phyloP scores from a whole-genome alignment of 1,284 basidiomycete genomes.

The Naganishia albida region DNA sequence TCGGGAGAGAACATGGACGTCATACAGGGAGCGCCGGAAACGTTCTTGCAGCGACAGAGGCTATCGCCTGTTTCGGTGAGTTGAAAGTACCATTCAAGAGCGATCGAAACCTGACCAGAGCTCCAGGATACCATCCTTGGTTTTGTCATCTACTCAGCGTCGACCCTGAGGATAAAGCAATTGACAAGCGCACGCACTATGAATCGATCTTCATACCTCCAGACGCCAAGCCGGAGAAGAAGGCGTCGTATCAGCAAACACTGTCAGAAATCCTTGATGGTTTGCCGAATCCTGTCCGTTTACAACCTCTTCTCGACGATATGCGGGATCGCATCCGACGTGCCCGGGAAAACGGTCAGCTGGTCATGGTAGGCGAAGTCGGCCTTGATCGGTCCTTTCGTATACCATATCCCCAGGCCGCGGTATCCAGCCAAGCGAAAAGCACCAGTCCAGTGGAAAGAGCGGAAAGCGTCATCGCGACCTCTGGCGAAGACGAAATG shows the following conservation, averaged over 20 bases:
- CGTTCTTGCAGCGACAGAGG: constrained; percentile 29
- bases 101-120: background rate
- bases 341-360: constrained; percentile 34
- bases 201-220: constrained; percentile 45
- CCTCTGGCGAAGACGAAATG: constrained; percentile 22
- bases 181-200: constrained; percentile 52
- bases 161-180: constrained; percentile 24
- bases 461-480: constrained; percentile 23
- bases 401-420: constrained; percentile 42
- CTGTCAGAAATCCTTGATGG: constrained; percentile 36
- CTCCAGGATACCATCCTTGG: constrained; percentile 57
- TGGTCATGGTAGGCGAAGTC: constrained; percentile 56
- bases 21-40: background rate
- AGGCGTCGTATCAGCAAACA: constrained; percentile 39
- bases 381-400: constrained; percentile 55
- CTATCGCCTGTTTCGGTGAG: constrained; percentile 52
- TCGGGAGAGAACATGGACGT: constrained; percentile 35
- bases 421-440: constrained; percentile 32
- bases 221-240: constrained; percentile 35
- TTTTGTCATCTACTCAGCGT: constrained; percentile 54
- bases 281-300: constrained; percentile 45
- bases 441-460: constrained; percentile 29
- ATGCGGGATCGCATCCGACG: constrained; percentile 38
- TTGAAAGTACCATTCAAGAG: background rate
- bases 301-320: constrained; percentile 36